These are phyloP conservation scores for Capillidium heterosporum DNA, from an alignment of 371 early-diverging fungal species.

Conservation along the genomic window DNA sequence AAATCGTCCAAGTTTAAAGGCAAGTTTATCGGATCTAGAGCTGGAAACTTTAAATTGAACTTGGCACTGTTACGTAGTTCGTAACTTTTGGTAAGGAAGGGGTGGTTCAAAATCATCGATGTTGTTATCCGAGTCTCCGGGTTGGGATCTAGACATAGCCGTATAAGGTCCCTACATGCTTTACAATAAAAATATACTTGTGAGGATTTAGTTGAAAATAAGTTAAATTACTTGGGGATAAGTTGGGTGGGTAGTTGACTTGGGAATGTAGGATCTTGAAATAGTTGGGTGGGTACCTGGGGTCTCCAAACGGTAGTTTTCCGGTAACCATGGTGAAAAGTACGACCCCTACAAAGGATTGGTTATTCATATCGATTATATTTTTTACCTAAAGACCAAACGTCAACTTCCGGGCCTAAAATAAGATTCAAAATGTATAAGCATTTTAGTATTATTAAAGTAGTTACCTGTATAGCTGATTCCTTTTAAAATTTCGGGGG, in stretches of 20 bases:
- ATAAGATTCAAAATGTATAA: background rate
- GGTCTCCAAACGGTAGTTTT: constrained; percentile 6
- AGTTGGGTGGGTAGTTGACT: background rate
- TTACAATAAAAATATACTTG: too few species aligned
- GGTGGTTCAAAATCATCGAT: too few species aligned
- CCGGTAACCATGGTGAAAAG: constrained; percentile 7
- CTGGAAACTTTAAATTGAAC: too few species aligned
- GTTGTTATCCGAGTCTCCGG: too few species aligned
- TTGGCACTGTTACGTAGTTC: too few species aligned
- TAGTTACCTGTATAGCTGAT: background rate
- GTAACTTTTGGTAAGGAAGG: too few species aligned
- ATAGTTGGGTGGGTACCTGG: background rate
- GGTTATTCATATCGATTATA: background rate
- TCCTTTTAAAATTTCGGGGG: constrained; percentile 6
- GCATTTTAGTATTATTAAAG: background rate
- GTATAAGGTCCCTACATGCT: too few species aligned
- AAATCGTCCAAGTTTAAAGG: too few species aligned
- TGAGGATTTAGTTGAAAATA: too few species aligned
- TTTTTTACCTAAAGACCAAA: constrained; percentile 7
- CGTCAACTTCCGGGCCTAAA: constrained; percentile 6
- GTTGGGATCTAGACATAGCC: too few species aligned
- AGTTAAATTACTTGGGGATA: too few species aligned
- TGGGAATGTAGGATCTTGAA: background rate
- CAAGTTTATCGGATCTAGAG: too few species aligned
- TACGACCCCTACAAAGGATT: constrained; percentile 4